Conservation (phyloP, 805 yeast species). For the Yarrowia divulgata region DNA sequence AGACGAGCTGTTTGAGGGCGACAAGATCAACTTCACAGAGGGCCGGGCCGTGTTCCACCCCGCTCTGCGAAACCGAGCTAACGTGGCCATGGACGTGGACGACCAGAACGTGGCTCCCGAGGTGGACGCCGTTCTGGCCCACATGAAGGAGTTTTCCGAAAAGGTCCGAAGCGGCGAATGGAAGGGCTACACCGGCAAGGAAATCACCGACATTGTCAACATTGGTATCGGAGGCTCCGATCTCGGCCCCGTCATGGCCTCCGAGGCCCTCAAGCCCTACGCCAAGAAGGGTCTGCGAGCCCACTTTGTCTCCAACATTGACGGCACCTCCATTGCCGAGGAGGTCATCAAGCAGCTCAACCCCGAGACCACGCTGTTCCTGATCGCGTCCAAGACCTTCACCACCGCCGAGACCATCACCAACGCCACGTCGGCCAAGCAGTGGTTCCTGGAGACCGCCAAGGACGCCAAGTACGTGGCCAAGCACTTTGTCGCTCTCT, state of each 20-base stretch:
- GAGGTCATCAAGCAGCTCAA: constrained; percentile 70
- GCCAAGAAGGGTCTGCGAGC: constrained; percentile 71
- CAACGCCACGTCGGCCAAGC: constrained; percentile 93
- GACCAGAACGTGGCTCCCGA: constrained; percentile 89
- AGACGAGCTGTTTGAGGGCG: constrained; percentile 91
- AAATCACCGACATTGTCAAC: constrained; percentile 92
- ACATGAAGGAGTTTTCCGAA: constrained; percentile 95
- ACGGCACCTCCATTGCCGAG: constrained; percentile 97
- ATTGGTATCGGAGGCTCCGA: constrained; percentile 99
- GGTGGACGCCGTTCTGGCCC: constrained; percentile 88
- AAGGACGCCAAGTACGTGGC: constrained; percentile 78
- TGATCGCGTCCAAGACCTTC: constrained; percentile 96
- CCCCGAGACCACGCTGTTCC: constrained; percentile 86
- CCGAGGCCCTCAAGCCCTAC: constrained; percentile 95
- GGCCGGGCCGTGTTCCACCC: constrained; percentile 92
- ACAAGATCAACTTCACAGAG: constrained; percentile 94
- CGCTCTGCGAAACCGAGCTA: constrained; percentile 92
- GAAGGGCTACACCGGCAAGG: constrained; percentile 97
- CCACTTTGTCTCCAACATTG: constrained; percentile 97
- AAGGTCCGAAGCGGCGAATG: constrained; percentile 90
- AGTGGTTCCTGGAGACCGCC: constrained; percentile 85
- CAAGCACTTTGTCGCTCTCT: constrained; percentile 96
- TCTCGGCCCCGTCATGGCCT: constrained; percentile 98
- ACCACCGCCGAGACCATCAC: constrained; percentile 98
- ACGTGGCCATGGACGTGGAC: constrained; percentile 85